Evolutionary conservation across 225 moss, liverwort and hornwort species (phyloP).

Genomic region (Ulota crispa): DNA sequence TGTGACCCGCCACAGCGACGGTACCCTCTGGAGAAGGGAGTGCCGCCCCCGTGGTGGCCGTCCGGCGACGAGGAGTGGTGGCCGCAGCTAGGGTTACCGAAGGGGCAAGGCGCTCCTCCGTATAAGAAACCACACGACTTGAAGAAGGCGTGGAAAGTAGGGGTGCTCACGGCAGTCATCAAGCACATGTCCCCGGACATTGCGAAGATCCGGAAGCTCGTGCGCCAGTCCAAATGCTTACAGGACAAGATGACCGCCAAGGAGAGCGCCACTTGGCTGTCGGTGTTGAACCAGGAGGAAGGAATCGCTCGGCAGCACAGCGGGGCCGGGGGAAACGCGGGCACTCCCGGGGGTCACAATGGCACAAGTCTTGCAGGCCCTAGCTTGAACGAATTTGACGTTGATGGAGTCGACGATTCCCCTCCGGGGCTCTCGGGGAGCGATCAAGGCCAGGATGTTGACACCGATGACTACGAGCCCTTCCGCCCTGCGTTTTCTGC

Average conservation of each 20-base stretch:
- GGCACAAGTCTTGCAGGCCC: constrained; percentile 47
- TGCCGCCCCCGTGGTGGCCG: constrained; percentile 96
- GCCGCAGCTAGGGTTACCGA: constrained; percentile 88
- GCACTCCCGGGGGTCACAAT: constrained; percentile 40
- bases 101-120: constrained; percentile 83
- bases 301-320: constrained; percentile 69
- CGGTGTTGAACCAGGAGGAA: constrained; percentile 89
- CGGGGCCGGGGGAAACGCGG: constrained; percentile 46
- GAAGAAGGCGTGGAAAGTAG: constrained; percentile 99
- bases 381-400: constrained; percentile 84
- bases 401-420: constrained; percentile 74
- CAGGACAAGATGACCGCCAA: constrained; percentile 99
- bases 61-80: constrained; percentile 95
- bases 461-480: constrained; percentile 81
- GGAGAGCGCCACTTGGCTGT: constrained; percentile 96
- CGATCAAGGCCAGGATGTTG: constrained; percentile 71
- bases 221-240: constrained; percentile 91
- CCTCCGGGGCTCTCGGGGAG: constrained; percentile 59
- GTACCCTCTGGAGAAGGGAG: constrained; percentile 85
- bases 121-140: constrained; percentile 98
- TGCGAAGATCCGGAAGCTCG: constrained; percentile 90
- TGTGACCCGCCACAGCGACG: constrained; percentile 96
- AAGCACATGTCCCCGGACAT: constrained; percentile 97
- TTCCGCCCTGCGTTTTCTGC: constrained; percentile 51
- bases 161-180: constrained; percentile 92